Conservation (phyloP, 2,329 filamentous ascomycete genomes). For the Colletotrichum orbiculare region DNA sequence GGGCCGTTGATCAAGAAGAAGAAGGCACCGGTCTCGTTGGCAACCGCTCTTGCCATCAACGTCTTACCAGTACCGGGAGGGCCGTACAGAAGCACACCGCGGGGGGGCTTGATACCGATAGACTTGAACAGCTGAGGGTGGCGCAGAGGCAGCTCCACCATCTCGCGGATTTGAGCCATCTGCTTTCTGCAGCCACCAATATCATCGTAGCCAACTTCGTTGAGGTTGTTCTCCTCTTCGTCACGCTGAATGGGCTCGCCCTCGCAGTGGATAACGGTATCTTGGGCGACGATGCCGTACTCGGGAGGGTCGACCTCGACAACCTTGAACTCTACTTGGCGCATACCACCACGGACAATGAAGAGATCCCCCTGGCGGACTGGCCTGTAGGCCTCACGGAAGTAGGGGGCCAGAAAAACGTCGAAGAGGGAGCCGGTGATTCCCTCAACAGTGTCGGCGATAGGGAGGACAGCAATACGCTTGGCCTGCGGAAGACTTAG, state of each 20-base stretch:
- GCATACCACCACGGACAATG: slow-evolving; percentile 97
- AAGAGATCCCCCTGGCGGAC: slow-evolving; percentile 98
- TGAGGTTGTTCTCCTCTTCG: slow-evolving; percentile 98
- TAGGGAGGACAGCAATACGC: slow-evolving; percentile 97
- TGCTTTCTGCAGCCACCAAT: slow-evolving; percentile 99
- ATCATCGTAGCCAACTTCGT: slow-evolving; percentile 98
- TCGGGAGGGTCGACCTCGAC: slow-evolving; percentile 98
- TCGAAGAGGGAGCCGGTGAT: slow-evolving; percentile 98
- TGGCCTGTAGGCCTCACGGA: slow-evolving; percentile 98
- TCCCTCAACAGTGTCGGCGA: slow-evolving; percentile 97
- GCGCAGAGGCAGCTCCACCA: slow-evolving; percentile 95
- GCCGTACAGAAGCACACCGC: slow-evolving; percentile 95
- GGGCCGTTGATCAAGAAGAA: slow-evolving; percentile 99
- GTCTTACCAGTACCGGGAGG: slow-evolving; percentile 99
- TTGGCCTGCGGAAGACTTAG: slow-evolving; percentile 76
- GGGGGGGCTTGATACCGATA: slow-evolving; percentile 99
- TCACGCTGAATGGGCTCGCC: slow-evolving; percentile 96
- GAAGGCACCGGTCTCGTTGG: slow-evolving; percentile 98
- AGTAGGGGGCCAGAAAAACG: slow-evolving; percentile 98
- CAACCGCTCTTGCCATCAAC: slow-evolving; percentile 97
- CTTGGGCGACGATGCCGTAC: slow-evolving; percentile 98
- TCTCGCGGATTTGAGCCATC: slow-evolving; percentile 99
- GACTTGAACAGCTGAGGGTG: slow-evolving; percentile 99
- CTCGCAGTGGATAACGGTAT: slow-evolving; percentile 99
- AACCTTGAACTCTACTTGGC: slow-evolving; percentile 99